Base-by-base conservation (phyloP, 306 rosid genomes). In the Begonia peltatifolia region DNA sequence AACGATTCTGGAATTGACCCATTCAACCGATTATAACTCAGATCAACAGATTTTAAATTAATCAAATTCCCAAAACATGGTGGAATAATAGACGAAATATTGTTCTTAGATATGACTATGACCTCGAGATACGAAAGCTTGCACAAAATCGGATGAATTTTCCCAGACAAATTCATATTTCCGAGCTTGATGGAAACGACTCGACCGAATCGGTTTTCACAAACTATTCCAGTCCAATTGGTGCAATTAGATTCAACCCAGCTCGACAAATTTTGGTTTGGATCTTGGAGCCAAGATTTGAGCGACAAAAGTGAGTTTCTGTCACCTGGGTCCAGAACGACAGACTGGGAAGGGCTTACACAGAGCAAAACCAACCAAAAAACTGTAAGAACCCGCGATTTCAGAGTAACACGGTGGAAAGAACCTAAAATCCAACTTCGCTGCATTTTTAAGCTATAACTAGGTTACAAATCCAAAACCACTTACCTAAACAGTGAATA, bases 81-180 rank as follows among this genome's bases (percentile, higher is more conserved):
- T 13, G 95, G 95, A 12, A 90, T 64, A 13, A 78, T 63, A 65
- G 65, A 69, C 6, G 76, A 57, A 63, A 92, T 80, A 75, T 47
- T 75, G 54, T 92, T 92, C 50, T 57, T 84, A 13, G 99, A 86
- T 63, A 92, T 64, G 54, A 43, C 67, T 67, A 92, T 25, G 22
- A 63, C 54, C 65, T 63, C 70, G 3, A 92, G 93, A 56, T 63
- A 79, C 5, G 77, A 58, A 46, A 86, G 87, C 12, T 64, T 46
- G 62, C 94, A 83, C 46, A 92, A 75, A 43, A 48, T 74, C 0
- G 82, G 78, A 69, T 66, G 73, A 63, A 92, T 62, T 62, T 70
- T 82, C 51, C 99, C 96, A 1, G 93, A 92, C 72, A 92, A 63
- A 65, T 71, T 84, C 94, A 76, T 61, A 56, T 65, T 65, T 14